Percentiles rank a stretch among this genome's conserved stretches.
These are phyloP conservation scores for Ramaria rubella DNA, from an alignment of 768 basidiomycete genomes.

Conservation along the genomic window DNA sequence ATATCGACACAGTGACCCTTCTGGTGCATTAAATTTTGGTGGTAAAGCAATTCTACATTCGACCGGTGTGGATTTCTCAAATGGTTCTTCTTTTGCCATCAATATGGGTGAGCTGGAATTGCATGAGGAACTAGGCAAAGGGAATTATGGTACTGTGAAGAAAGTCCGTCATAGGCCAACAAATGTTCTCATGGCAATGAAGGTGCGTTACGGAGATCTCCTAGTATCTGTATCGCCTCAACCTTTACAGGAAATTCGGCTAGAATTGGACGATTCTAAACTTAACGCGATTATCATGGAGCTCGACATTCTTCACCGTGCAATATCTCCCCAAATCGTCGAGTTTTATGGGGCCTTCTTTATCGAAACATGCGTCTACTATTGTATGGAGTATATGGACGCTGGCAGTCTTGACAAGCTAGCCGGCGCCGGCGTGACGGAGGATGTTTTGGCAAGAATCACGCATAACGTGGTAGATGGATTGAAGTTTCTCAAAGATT, in stretches of 20 bases:
- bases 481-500: constrained; percentile 91
- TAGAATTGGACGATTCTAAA: constrained; percentile 90
- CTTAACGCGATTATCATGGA: constrained; percentile 98
- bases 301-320: constrained; percentile 94
- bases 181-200: constrained; percentile 97
- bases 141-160: constrained; percentile 97
- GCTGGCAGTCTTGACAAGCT: constrained; percentile 93
- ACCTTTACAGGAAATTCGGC: constrained; percentile 78
- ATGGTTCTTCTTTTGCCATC: constrained; percentile 85
- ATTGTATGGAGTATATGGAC: constrained; percentile 99
- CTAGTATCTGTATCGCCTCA: constrained; percentile 4
- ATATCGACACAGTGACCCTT: constrained; percentile 68
- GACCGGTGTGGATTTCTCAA: constrained; percentile 82
- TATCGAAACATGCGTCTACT: constrained; percentile 99
- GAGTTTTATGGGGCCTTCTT: constrained; percentile 99
- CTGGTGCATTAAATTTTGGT: constrained; percentile 88
- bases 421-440: constrained; percentile 49
- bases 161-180: constrained; percentile 92
- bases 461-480: constrained; percentile 80
- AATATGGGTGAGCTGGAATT: constrained; percentile 92
- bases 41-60: constrained; percentile 92
- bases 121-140: constrained; percentile 89
- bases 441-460: constrained; percentile 78
- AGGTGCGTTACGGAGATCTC: constrained; percentile 47
- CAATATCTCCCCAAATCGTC: constrained; percentile 84